These are phyloP conservation scores for Neopestalotiopsis clavispora DNA, from an alignment of 2,329 filamentous ascomycete species.

Conservation along the genomic window DNA sequence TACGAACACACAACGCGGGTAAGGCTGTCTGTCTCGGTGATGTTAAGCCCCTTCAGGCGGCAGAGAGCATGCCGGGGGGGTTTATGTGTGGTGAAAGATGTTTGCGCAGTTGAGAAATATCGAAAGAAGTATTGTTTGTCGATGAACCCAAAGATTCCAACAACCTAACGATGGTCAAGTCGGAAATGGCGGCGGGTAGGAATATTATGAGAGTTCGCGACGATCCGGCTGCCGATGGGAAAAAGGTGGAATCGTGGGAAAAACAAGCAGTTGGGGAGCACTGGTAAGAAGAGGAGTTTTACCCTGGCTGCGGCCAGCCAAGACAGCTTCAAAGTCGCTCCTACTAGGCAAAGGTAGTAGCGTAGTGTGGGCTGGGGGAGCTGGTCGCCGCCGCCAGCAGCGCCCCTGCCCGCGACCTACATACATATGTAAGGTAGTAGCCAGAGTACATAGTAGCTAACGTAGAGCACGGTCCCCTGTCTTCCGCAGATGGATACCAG, in stretches of 20 bases:
- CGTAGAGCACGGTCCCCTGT: no score
- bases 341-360: no score
- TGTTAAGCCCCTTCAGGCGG: conserved; percentile 31
- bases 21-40: conserved; percentile 25
- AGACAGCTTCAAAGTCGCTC: no score
- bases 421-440: no score
- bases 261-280: conserved; percentile 18
- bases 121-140: not conserved
- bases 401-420: no score
- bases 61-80: conserved; percentile 26
- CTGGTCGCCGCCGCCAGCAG: no score
- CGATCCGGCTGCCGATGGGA: not conserved
- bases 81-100: not conserved
- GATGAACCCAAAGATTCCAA: not conserved
- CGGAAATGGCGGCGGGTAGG: not conserved
- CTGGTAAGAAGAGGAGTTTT: conserved; percentile 18
- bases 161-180: not conserved
- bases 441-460: no score
- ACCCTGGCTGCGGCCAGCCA: conserved; percentile 7
- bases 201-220: conserved; percentile 2
- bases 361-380: no score
- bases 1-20: conserved; percentile 23
- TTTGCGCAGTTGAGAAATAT: not conserved
- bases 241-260: conserved; percentile 15
- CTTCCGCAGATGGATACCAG: no score